Conservation (phyloP, 2,329 filamentous ascomycete genomes). For the Neofusicoccum laricinum region DNA sequence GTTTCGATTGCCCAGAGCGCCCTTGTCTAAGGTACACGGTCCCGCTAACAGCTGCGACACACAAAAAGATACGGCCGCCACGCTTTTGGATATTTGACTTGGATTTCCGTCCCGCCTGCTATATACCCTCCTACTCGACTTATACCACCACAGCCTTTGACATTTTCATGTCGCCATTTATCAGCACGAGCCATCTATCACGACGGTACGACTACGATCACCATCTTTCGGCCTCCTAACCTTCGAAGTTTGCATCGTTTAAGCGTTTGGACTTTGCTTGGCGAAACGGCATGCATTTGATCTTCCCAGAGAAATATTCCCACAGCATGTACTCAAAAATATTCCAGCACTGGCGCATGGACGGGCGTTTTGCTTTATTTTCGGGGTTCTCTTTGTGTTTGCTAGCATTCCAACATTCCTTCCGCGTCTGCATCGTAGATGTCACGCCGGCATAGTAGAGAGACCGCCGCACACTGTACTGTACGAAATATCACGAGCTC, state of each 20-base stretch:
- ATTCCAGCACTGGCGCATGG: background rate
- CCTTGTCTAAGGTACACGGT: background rate
- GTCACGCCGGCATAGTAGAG: background rate
- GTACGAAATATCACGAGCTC: no score
- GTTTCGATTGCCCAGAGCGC: background rate
- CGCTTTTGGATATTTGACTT: conserved; percentile 1
- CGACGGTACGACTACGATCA: background rate
- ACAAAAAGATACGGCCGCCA: background rate
- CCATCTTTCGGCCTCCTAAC: background rate
- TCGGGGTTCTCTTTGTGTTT: no score
- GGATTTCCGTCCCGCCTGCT: background rate
- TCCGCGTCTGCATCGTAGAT: background rate
- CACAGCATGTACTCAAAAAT: background rate
- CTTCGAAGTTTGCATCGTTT: background rate
- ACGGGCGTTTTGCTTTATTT: background rate
- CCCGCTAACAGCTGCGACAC: conserved; percentile 18
- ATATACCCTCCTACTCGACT: background rate
- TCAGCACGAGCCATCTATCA: background rate
- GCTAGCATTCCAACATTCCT: background rate
- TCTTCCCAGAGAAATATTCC: background rate
- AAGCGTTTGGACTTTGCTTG: background rate
- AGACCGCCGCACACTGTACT: background rate
- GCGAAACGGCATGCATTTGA: background rate
- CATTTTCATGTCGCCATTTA: background rate
- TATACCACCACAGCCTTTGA: background rate